Percentiles rank a stretch among this genome's conserved stretches.
Evolutionary conservation across 179 eudicot species (phyloP).

Genomic region (Sideroxylon spinosum): DNA sequence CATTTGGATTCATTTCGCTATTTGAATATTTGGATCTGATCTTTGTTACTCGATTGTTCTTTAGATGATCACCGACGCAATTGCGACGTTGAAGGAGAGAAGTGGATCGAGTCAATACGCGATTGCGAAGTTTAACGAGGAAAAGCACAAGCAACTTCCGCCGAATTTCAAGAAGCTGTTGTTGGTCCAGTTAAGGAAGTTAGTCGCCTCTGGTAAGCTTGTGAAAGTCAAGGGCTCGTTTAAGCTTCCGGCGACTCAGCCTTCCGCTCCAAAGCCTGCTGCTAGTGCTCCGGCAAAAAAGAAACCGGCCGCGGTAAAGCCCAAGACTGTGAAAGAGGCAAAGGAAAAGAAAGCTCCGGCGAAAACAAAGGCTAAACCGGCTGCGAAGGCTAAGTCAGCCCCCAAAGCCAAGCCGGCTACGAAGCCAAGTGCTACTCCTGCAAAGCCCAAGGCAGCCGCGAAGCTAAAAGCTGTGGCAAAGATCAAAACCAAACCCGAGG

Average conservation of each 20-base stretch:
- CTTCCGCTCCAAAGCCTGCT: slow-evolving; percentile 11
- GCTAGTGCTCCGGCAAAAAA: slow-evolving; percentile 3
- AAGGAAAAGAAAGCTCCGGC: slow-evolving; percentile 23
- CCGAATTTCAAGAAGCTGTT: slow-evolving; percentile 46
- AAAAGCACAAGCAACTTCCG: slow-evolving; percentile 47
- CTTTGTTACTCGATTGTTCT: neutral
- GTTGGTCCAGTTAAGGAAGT: slow-evolving; percentile 34
- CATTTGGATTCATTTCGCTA: neutral
- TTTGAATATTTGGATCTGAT: slow-evolving; percentile 1
- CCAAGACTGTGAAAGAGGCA: slow-evolving; percentile 14
- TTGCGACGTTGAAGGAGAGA: slow-evolving; percentile 47
- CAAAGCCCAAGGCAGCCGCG: slow-evolving; percentile 14
- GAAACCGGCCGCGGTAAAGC: slow-evolving; percentile 17
- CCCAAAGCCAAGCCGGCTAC: slow-evolving; percentile 29
- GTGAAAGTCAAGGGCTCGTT: slow-evolving; percentile 46
- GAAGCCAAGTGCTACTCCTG: slow-evolving; percentile 14
- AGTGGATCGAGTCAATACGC: slow-evolving; percentile 61
- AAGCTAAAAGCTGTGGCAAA: slow-evolving; percentile 14
- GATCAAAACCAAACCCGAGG: slow-evolving; percentile 2
- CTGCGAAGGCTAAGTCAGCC: slow-evolving; percentile 19
- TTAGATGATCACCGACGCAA: slow-evolving; percentile 52
- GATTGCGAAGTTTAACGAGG: slow-evolving; percentile 47
- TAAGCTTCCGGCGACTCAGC: slow-evolving; percentile 34
- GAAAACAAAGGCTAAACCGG: slow-evolving; percentile 20
- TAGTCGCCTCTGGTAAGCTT: slow-evolving; percentile 42